Evolutionary conservation across 2,329 filamentous ascomycete species (phyloP).

Genomic region (Clonostachys chloroleuca): DNA sequence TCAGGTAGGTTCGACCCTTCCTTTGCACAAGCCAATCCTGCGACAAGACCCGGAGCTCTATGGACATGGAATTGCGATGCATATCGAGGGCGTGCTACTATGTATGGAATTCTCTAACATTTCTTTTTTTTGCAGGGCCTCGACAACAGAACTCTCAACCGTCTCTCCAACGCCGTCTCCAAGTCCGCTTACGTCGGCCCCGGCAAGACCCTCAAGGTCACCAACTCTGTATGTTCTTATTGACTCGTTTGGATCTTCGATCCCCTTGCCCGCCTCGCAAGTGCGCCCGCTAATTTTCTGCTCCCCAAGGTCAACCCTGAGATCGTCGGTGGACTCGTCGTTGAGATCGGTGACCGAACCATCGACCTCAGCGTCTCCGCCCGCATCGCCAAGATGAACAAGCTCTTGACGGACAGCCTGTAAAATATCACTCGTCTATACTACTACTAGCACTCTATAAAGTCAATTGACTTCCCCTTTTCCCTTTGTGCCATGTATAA

Average conservation of each 20-base stretch:
- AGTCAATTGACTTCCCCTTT: constrained; percentile 14
- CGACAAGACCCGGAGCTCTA: no score
- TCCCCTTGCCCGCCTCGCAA: neutral
- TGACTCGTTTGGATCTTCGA: neutral
- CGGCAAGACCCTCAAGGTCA: constrained; percentile 98
- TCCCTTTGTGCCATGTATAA: constrained; percentile 7
- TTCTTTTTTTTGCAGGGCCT: constrained; percentile 57
- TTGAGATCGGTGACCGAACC: constrained; percentile 96
- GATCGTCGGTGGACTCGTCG: constrained; percentile 87
- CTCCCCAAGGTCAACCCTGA: constrained; percentile 77
- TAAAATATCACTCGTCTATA: constrained; percentile 50
- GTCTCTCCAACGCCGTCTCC: constrained; percentile 81
- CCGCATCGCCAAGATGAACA: constrained; percentile 98
- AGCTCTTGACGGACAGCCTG: constrained; percentile 93
- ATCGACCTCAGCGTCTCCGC: constrained; percentile 95
- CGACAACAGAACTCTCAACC: constrained; percentile 78
- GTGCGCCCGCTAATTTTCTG: no score
- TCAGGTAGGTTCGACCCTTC: constrained; percentile 57
- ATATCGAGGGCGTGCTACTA: no score
- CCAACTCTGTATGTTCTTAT: constrained; percentile 64
- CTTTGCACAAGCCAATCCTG: neutral
- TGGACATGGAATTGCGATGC: no score
- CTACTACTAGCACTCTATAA: constrained; percentile 2
- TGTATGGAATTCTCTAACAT: neutral
- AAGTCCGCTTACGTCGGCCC: constrained; percentile 86